Base-by-base conservation (phyloP, 257 asterid genomes). In the Salvia miltiorrhiza region DNA sequence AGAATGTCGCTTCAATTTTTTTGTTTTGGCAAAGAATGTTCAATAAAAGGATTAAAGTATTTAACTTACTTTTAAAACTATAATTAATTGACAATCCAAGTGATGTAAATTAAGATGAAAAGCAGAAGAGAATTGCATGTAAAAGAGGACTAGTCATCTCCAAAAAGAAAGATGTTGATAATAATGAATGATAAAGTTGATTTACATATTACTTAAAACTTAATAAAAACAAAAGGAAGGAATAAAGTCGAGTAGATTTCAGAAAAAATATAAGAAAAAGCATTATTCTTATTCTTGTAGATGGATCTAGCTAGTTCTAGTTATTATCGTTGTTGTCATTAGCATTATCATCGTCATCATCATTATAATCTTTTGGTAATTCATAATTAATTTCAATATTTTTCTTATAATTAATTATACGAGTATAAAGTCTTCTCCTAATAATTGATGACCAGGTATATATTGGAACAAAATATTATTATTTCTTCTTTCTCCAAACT, bases 221-320 rank as follows among this genome's bases (percentile, higher is more conserved):
- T 53, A 21, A 53, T 21, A 54, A 12, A 9, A 21, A n/a, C n/a
- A 3, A 21, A 21, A 4, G 4, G 10, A 30, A 56, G 54, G 54
- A 7, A 48, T 48, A 48, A 48, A 48, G 54, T 17, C 26, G 54
- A 19, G 24, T 48, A 48, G 4, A 48, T 48, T 56, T 65, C 20
- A n/a, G 35, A 10, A 26, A 67, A 43, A 28, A 43, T 41, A 26
- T 43, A 35, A 6, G n/a, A 28, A 35, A n/a, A 2, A 30, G 41
- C 43, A 39, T 62, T 54, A 13, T 56, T 57, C 33, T 24, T 73
- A 45, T 65, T 30, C 68, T 65, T 57, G 45, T 19, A 56, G 21
- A 48, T 11, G 47, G 39, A 28, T 55, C 10, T 30, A 7, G 16
- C 10, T 30, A 7, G 16, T 66, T 40, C 32, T 23, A 0, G 7